Conservation (phyloP, 805 yeast genomes). For the Ogataea parapolymorpha region DNA sequence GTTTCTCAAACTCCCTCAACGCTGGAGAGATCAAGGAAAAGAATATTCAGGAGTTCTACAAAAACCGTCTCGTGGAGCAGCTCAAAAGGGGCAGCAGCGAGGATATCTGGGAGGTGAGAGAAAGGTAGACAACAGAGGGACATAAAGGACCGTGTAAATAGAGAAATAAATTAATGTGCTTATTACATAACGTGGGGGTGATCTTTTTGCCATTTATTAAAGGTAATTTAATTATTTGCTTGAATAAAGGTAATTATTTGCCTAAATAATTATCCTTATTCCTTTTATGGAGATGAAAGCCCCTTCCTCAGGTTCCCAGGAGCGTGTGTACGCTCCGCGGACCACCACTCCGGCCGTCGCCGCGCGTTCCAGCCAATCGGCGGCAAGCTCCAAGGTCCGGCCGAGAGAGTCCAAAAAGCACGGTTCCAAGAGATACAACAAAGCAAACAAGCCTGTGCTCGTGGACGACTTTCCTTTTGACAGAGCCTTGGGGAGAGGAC, state of each 20-base stretch:
- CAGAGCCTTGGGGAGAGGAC: slow-evolving; percentile 22
- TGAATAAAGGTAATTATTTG: background rate
- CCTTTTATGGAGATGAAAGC: slow-evolving; percentile 8
- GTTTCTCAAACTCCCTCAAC: slow-evolving; percentile 57
- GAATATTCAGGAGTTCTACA: slow-evolving; percentile 68
- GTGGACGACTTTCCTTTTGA: slow-evolving; percentile 20
- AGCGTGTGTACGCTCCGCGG: slow-evolving; percentile 2
- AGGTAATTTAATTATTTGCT: background rate
- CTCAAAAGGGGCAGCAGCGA: slow-evolving; percentile 73
- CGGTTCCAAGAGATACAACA: slow-evolving; percentile 34
- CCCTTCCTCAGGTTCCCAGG: slow-evolving; percentile 5
- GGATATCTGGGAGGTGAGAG: slow-evolving; percentile 67
- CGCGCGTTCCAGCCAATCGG: background rate
- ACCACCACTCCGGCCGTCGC: background rate
- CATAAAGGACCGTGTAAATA: slow-evolving; percentile 2
- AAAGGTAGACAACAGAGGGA: background rate
- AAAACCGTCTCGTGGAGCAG: slow-evolving; percentile 56
- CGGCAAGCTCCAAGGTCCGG: slow-evolving; percentile 3
- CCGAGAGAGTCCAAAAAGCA: slow-evolving; percentile 9
- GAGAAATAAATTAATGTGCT: background rate
- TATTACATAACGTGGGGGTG: background rate
- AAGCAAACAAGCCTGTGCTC: slow-evolving; percentile 30
- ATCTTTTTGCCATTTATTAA: slow-evolving; percentile 1
- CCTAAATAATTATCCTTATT: background rate
- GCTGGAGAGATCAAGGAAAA: slow-evolving; percentile 48